Percentiles rank a stretch among this genome's conserved stretches.
Evolutionary conservation across 2,329 filamentous ascomycete genomes (phyloP).

Genomic region (Dactylellina cionopaga): DNA sequence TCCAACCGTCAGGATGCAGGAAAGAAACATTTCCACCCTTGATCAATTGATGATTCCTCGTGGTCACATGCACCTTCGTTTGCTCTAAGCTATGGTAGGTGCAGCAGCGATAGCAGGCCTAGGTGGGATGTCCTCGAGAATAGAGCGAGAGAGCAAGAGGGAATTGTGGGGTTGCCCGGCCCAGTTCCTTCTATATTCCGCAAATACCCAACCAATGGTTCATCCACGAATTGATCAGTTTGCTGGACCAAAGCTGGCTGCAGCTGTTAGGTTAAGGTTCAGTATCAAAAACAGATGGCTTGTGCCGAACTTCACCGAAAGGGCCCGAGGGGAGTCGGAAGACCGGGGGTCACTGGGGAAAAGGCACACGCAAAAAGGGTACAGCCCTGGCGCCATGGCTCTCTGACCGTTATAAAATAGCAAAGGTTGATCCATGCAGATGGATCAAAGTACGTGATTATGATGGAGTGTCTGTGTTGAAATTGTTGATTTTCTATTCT

Average conservation of each 20-base stretch:
- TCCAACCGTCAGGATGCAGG: conserved; percentile 24
- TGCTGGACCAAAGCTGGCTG: conserved; percentile 15
- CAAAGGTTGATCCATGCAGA: too few relatives aligned
- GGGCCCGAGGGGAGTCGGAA: conserved; percentile 14
- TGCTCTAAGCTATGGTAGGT: too few relatives aligned
- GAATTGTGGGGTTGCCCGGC: conserved; percentile 28
- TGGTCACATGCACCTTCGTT: conserved; percentile 6
- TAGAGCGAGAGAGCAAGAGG: background rate
- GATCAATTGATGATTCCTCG: conserved; percentile 1
- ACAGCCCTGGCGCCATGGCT: conserved; percentile 10
- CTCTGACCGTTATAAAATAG: background rate
- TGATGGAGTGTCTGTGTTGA: too few relatives aligned
- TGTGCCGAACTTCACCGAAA: conserved; percentile 34
- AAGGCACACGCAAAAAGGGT: conserved; percentile 11
- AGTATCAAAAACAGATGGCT: conserved; percentile 33
- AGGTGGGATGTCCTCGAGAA: too few relatives aligned
- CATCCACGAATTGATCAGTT: conserved; percentile 10
- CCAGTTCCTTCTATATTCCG: conserved; percentile 11
- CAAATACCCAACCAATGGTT: conserved; percentile 32
- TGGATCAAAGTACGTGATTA: too few relatives aligned
- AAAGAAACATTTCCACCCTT: conserved; percentile 2
- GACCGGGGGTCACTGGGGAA: background rate
- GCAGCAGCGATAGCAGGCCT: background rate
- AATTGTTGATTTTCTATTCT: background rate
- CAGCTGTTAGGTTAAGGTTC: conserved; percentile 33